A percentile compares a stretch with the other conserved stretches of the same genome.
Evolutionary conservation across 805 yeast species (phyloP).

Genomic region (Wilhelminamyces savonicus): DNA sequence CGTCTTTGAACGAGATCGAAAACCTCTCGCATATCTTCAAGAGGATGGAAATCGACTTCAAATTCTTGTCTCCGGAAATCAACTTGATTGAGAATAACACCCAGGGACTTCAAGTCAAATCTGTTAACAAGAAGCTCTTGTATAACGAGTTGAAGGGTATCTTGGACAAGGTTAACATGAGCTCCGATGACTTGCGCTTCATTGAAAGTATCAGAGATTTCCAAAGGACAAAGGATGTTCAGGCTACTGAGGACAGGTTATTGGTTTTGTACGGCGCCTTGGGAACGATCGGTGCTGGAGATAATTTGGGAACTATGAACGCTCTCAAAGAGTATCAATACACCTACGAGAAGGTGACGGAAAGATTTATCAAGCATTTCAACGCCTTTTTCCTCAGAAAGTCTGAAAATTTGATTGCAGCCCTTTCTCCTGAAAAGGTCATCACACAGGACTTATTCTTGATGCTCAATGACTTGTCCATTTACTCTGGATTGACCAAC

Average conservation of each 20-base stretch:
- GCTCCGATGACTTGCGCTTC: conserved; percentile 44
- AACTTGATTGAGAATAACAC: conserved; percentile 67
- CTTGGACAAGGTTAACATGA: conserved; percentile 63
- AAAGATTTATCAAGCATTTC: conserved; percentile 43
- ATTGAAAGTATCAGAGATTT: conserved; percentile 45
- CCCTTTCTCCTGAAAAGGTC: conserved; percentile 20
- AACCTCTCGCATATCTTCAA: conserved; percentile 32
- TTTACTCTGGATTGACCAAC: conserved; percentile 27
- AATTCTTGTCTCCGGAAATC: conserved; percentile 54
- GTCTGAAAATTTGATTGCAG: conserved; percentile 37
- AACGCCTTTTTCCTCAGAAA: conserved; percentile 25
- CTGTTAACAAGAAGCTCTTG: conserved; percentile 72
- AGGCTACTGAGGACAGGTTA: conserved; percentile 48
- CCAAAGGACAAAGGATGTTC: conserved; percentile 37
- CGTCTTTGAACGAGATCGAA: conserved; percentile 29
- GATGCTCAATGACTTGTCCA: conserved; percentile 21
- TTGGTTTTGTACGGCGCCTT: conserved; percentile 58
- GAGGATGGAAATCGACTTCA: conserved; percentile 34
- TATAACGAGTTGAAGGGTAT: conserved; percentile 66
- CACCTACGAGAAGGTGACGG: conserved; percentile 51
- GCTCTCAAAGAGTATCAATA: conserved; percentile 64
- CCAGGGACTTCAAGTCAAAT: conserved; percentile 75
- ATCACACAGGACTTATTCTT: conserved; percentile 14
- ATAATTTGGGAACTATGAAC: conserved; percentile 55
- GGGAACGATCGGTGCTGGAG: conserved; percentile 45